Conservation (phyloP, 768 basidiomycete species). For the Russula virescens region DNA sequence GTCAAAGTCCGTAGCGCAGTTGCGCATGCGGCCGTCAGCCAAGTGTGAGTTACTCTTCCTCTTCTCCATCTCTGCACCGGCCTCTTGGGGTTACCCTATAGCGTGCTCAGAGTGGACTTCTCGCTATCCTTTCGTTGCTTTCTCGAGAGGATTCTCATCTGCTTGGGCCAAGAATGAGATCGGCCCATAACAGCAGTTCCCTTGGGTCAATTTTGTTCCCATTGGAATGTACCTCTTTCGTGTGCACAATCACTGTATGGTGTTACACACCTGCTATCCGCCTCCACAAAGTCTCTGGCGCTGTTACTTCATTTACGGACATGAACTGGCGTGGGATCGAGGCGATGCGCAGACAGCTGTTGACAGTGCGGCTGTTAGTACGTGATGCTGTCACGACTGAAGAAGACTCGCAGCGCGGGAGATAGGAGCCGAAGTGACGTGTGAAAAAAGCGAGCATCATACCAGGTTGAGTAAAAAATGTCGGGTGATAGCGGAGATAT, state of each 20-base stretch:
- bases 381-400: not conserved
- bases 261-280: not conserved
- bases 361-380: conserved; percentile 5
- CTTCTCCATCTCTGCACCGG: not conserved
- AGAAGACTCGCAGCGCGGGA: not conserved
- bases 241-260: not conserved
- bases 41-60: conserved; percentile 32
- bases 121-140: not conserved
- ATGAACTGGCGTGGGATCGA: conserved; percentile 12
- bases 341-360: not conserved
- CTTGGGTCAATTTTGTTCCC: not conserved
- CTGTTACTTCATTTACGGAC: conserved; percentile 9
- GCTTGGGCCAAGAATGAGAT: not conserved
- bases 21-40: conserved; percentile 47
- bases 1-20: conserved; percentile 48
- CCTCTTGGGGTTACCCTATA: not conserved
- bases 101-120: not conserved
- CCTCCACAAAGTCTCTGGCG: not conserved
- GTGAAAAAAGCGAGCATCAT: not conserved
- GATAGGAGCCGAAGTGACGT: conserved; percentile 11
- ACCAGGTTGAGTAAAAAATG: not conserved
- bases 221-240: not conserved
- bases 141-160: not conserved
- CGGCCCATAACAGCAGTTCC: not conserved
- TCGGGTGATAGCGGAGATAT: not conserved